These are phyloP conservation scores for Puccinia hordei DNA, from an alignment of 1,284 basidiomycete species.

Conservation along the genomic window DNA sequence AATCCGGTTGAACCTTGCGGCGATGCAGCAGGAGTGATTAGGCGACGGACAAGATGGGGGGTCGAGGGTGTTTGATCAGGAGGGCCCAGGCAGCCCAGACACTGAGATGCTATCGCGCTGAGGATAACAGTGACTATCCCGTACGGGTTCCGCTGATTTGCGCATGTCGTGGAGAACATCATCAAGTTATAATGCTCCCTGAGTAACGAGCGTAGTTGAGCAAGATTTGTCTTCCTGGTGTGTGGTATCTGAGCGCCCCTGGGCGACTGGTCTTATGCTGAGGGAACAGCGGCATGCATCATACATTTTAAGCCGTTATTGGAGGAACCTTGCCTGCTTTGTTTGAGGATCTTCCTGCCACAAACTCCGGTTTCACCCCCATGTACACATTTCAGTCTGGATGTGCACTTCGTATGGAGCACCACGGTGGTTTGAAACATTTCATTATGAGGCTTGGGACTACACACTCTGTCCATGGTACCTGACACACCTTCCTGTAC, in stretches of 20 bases:
- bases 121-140: not conserved
- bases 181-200: not conserved
- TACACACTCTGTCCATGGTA: too few relatives aligned
- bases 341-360: conserved; percentile 60
- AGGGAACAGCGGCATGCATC: too few relatives aligned
- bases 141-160: conserved; percentile 7
- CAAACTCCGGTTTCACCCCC: too few relatives aligned
- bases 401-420: too few relatives aligned
- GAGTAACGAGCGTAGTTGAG: too few relatives aligned
- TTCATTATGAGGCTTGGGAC: too few relatives aligned
- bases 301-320: too few relatives aligned
- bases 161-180: not conserved
- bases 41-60: conserved; percentile 15
- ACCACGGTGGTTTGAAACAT: too few relatives aligned
- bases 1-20: not conserved
- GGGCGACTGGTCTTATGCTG: conserved; percentile 57
- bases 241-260: conserved; percentile 52
- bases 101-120: not conserved
- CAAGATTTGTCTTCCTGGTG: too few relatives aligned
- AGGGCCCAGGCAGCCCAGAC: not conserved
- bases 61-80: not conserved
- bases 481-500: too few relatives aligned
- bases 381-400: too few relatives aligned
- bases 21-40: conserved; percentile 5
- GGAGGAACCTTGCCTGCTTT: too few relatives aligned